These are phyloP conservation scores for Pezizomycotina sp. DNA, from an alignment of 2,329 filamentous ascomycete genomes.

Conservation along the genomic window DNA sequence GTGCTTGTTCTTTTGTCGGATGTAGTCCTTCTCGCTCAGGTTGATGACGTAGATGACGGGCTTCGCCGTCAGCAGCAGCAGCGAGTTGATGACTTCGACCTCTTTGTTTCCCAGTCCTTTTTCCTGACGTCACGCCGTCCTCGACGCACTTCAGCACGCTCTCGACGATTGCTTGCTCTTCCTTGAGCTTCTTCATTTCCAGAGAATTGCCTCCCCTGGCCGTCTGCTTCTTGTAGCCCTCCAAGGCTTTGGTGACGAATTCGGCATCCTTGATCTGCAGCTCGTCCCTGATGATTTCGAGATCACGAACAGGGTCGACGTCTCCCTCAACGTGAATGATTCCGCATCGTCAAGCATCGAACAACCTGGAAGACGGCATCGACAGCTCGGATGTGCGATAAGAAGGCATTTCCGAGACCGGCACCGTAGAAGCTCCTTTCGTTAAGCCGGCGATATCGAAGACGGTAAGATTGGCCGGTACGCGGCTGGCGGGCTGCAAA, in stretches of 20 bases:
- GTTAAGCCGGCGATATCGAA: constrained; percentile 98
- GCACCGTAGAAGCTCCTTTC: constrained; percentile 92
- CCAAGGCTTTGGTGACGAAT: constrained; percentile 89
- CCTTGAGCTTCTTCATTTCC: constrained; percentile 93
- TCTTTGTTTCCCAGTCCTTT: constrained; percentile 83
- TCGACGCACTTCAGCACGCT: constrained; percentile 72
- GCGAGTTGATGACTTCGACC: constrained; percentile 94
- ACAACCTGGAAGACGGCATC: constrained; percentile 97
- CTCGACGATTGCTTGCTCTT: constrained; percentile 84
- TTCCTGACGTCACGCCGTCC: constrained; percentile 75
- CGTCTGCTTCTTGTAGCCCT: constrained; percentile 85
- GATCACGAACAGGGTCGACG: constrained; percentile 82
- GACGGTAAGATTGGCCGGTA: constrained; percentile 94
- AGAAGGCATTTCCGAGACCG: constrained; percentile 91
- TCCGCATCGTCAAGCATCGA: constrained; percentile 92
- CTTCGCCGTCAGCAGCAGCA: constrained; percentile 89
- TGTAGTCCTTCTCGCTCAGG: constrained; percentile 88
- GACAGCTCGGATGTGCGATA: constrained; percentile 95
- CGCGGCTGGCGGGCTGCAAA: constrained; percentile 67
- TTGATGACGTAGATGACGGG: constrained; percentile 96
- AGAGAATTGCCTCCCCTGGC: constrained; percentile 83
- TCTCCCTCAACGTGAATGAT: constrained; percentile 99
- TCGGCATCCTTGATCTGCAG: constrained; percentile 96
- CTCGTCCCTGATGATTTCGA: constrained; percentile 94
- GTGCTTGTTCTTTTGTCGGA: constrained; percentile 99